Percentiles rank a stretch among this genome's conserved stretches.
Evolutionary conservation across 202 grass and related monocot species (phyloP).

Genomic region (Sporobolus alterniflorus): DNA sequence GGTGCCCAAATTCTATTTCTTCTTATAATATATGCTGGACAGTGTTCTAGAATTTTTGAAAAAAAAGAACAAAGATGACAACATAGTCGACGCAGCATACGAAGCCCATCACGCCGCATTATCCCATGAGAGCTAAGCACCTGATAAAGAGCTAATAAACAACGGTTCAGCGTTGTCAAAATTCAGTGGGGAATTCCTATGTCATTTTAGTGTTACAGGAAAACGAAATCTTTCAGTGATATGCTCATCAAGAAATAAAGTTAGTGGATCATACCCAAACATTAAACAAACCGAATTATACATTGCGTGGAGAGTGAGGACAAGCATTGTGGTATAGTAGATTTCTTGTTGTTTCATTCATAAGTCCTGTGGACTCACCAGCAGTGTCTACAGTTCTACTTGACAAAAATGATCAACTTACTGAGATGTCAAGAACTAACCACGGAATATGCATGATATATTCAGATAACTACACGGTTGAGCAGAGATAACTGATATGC

Average conservation of each 20-base stretch:
- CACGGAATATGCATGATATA: background rate
- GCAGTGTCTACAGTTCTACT: slow-evolving; percentile 4
- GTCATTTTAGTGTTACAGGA: background rate
- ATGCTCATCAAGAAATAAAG: background rate
- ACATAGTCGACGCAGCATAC: too few species aligned
- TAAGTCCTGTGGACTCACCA: slow-evolving; percentile 26
- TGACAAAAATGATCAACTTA: slow-evolving; percentile 9
- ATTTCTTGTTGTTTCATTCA: slow-evolving; percentile 13
- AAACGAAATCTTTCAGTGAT: slow-evolving; percentile 3
- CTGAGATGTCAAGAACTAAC: background rate
- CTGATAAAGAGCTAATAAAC: background rate
- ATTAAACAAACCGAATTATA: background rate
- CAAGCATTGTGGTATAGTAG: slow-evolving; percentile 10
- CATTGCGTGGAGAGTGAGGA: background rate
- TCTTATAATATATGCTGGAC: too few species aligned
- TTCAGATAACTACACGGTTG: background rate
- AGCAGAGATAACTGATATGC: background rate
- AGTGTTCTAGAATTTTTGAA: too few species aligned
- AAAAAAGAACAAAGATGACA: too few species aligned
- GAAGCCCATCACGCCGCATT: too few species aligned
- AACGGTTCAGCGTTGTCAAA: background rate
- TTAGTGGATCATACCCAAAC: background rate
- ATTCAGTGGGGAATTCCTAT: background rate
- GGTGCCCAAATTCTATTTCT: too few species aligned
- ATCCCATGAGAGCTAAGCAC: too few species aligned